Evolutionary conservation across 2,329 filamentous ascomycete genomes (phyloP).

Genomic region (Diaporthe vaccinii): DNA sequence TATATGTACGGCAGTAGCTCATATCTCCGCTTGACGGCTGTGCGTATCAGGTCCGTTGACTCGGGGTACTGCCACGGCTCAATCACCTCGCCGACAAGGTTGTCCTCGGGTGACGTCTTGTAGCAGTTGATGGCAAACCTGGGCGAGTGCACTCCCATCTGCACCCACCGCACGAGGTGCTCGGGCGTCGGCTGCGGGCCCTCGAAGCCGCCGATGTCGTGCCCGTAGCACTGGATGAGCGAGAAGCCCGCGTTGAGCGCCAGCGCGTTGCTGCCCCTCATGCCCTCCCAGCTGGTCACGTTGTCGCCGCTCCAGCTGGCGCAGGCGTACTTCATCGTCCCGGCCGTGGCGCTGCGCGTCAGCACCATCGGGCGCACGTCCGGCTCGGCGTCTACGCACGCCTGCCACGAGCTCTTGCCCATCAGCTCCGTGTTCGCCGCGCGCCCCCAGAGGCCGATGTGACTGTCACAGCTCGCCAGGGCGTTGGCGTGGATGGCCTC

Average conservation of each 20-base stretch:
- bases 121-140: slow-evolving; percentile 85
- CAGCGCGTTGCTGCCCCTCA: slow-evolving; percentile 79
- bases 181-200: slow-evolving; percentile 80
- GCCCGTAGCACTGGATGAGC: slow-evolving; percentile 78
- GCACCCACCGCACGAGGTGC: slow-evolving; percentile 79
- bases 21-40: slow-evolving; percentile 78
- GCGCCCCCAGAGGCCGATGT: slow-evolving; percentile 77
- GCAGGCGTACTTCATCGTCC: slow-evolving; percentile 78
- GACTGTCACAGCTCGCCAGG: slow-evolving; percentile 55
- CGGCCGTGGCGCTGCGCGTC: slow-evolving; percentile 78
- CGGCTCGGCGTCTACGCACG: slow-evolving; percentile 70
- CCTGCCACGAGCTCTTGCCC: slow-evolving; percentile 78
- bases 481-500: slow-evolving; percentile 39
- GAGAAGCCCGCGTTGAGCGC: slow-evolving; percentile 78
- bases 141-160: slow-evolving; percentile 77
- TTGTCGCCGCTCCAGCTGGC: slow-evolving; percentile 84
- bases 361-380: slow-evolving; percentile 75
- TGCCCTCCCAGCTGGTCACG: slow-evolving; percentile 79
- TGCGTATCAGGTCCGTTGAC: slow-evolving; percentile 72
- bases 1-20: slow-evolving; percentile 81
- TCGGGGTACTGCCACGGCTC: slow-evolving; percentile 84
- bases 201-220: slow-evolving; percentile 83
- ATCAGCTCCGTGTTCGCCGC: slow-evolving; percentile 79
- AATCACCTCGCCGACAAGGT: slow-evolving; percentile 78
- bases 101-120: slow-evolving; percentile 77